Conservation (phyloP, 148 eudicot species). For the Limonium bicolor region DNA sequence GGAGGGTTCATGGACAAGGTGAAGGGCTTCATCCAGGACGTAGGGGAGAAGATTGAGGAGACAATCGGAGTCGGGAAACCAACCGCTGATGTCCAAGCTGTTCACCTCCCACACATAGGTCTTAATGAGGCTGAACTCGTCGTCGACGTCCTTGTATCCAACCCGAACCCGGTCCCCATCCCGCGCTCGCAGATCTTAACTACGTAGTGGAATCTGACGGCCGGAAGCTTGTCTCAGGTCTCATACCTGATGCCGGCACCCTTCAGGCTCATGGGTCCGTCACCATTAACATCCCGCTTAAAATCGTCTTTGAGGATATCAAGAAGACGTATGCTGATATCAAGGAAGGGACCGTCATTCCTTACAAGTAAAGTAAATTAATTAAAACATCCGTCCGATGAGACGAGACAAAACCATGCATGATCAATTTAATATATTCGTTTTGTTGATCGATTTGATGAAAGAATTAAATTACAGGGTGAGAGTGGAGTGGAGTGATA, state of each 20-base stretch:
- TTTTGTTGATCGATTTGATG: too few relatives aligned
- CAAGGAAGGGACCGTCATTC: constrained; percentile 20
- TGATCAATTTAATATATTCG: too few relatives aligned
- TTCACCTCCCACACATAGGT: constrained; percentile 14
- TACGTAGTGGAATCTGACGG: constrained; percentile 20
- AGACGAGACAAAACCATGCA: too few relatives aligned
- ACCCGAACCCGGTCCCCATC: constrained; percentile 22
- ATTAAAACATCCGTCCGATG: too few relatives aligned
- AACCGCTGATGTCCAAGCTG: constrained; percentile 12
- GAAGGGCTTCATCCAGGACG: constrained; percentile 17
- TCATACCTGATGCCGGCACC: constrained; percentile 22
- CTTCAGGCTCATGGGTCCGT: constrained; percentile 19
- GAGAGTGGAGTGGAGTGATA: constrained; percentile 16
- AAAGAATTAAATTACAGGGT: too few relatives aligned
- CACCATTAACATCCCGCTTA: constrained; percentile 17
- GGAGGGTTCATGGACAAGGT: constrained; percentile 22
- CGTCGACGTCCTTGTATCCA: constrained; percentile 13
- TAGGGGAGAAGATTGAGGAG: constrained; percentile 16
- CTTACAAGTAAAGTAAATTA: constrained; percentile 53
- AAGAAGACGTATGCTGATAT: constrained; percentile 15
- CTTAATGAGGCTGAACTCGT: constrained; percentile 14
- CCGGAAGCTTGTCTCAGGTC: constrained; percentile 15
- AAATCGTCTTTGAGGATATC: constrained; percentile 17
- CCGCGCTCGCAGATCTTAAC: constrained; percentile 17
- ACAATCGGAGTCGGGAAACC: constrained; percentile 20